Base-by-base conservation (phyloP, 331 rosid species). In the Spiraea crenata region DNA sequence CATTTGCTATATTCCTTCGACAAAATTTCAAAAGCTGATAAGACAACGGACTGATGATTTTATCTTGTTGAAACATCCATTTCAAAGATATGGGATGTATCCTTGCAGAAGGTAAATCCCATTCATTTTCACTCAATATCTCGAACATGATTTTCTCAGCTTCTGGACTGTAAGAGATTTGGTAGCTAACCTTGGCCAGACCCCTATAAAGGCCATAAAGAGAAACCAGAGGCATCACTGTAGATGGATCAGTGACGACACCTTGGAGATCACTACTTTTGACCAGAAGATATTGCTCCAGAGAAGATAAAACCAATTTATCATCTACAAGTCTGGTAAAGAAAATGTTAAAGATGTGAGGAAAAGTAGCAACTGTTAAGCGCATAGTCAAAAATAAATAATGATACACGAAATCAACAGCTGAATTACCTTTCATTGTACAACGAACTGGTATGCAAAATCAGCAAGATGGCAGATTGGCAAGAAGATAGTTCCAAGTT, bases 1-100 rank as follows among this genome's bases (percentile, higher is more conserved):
- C 82, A 74, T 75, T 76, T 57, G 78, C 72, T 66, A 70, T 65
- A 79, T 61, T 74, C 78, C 82, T 86, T 82, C 85, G 62, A 85
- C 96, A 85, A 64, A 91, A 84, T 75, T 83, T 82, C 84, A 86
- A 78, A 72, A 91, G 83, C 82, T 93, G 97, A 77, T 59, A 65
- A 73, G 85, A 77, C 74, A 89, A 74, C 40, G 86, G 78, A 45
- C 85, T 70, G 49, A 71, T 76, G 62, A 91, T 79, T 69, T 58
- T 84, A 74, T 89, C 95, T 83, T 93, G 96, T 79, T 88, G 96
- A 75, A 93, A 93, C 85, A 93, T 72, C 99, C 99, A 91, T 75
- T 86, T 86, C 79, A 93, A 79, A 13, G 99, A 80, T 68, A 84
- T 75, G 16, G 77, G 72, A 81, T 89, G 96, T 80, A 91, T 82